Base-by-base conservation (phyloP, 2,329 filamentous ascomycete species). In the Aspergillus quadricinctus region DNA sequence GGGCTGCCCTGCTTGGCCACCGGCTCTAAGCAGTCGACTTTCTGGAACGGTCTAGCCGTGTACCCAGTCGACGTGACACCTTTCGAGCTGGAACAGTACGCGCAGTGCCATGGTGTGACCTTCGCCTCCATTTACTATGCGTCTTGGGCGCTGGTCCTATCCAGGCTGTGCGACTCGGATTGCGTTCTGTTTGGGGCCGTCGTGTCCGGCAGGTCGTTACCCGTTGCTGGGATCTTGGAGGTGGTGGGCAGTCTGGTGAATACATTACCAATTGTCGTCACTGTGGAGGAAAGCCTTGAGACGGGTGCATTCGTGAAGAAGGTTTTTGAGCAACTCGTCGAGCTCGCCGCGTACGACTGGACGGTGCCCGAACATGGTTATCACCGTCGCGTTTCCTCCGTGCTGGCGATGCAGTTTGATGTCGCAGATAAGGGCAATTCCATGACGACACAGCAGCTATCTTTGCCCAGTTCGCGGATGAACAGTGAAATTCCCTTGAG, bases 321-420 rank as follows among this genome's bases (percentile, higher is more conserved):
- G 4, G 17, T 43, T 2, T 43, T 43, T 10, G 40, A 10, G 5
- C 40, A 43, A 7, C 5, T 43, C 6, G 40, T 21, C 5, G n/a
- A n/a, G 8, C 19, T 43, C 2, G 14, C 40, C 4, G 40, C 17
- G 40, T 43, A 43, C 7, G 17, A 31, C 28, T 54, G 43, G 56
- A 66, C 10, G 11, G 14, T 25, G 4, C 54, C 50, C 8, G 49
- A 56, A 3, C 28, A 56, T 31, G 54, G 54, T 2, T 56, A 48
- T 45, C 27, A 19, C 23, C 49, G 54, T 17, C 9, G 29, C 19
- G 52, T 56, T 19, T 41, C 54, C 11, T 56, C 54, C 4, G 54
- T 29, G 0, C 10, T 56, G 43, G 54, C 54, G 8, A 23, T 56
- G 50, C 43, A 56, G 37, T 40, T 40, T n/a, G n/a, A 40, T 40